Conservation (phyloP, 2,329 filamentous ascomycete species). For the Ampelomyces quisqualis region DNA sequence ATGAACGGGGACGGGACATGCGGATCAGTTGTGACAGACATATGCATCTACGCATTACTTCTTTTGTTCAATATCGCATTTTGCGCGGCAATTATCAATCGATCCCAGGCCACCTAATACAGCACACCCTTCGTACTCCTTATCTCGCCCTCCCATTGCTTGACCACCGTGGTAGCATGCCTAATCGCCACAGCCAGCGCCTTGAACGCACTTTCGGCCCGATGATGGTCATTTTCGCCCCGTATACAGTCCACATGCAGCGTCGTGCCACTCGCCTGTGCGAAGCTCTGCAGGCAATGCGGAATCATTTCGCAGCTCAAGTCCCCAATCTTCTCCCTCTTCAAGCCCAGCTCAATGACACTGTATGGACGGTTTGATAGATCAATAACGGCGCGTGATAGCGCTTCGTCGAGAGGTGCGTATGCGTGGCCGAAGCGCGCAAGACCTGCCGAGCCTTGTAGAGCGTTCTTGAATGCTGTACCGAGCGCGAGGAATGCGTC, state of each 20-base stretch:
- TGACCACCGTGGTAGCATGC: slow-evolving; percentile 71
- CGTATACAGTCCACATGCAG: slow-evolving; percentile 90
- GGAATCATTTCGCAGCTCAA: slow-evolving; percentile 92
- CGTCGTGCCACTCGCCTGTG: slow-evolving; percentile 85
- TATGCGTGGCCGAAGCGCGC: slow-evolving; percentile 91
- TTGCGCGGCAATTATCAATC: no score
- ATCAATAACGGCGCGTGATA: slow-evolving; percentile 91
- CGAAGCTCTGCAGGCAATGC: slow-evolving; percentile 92
- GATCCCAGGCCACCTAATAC: no score
- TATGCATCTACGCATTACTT: no score
- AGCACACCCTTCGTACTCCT: slow-evolving; percentile 95
- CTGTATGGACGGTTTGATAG: slow-evolving; percentile 87
- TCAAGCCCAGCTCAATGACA: slow-evolving; percentile 80
- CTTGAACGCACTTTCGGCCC: slow-evolving; percentile 96
- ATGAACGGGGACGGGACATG: no score
- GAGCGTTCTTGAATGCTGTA: slow-evolving; percentile 75
- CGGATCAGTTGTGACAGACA: no score
- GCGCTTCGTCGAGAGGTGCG: slow-evolving; percentile 90
- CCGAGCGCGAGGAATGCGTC: slow-evolving; percentile 92
- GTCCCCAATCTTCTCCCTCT: slow-evolving; percentile 90
- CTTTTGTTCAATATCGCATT: no score
- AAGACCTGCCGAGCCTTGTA: slow-evolving; percentile 76
- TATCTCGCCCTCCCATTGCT: slow-evolving; percentile 85
- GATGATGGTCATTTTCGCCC: slow-evolving; percentile 92
- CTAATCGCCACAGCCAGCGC: slow-evolving; percentile 84